Evolutionary conservation across 2,329 filamentous ascomycete genomes (phyloP).

Genomic region (Venturia oleaginea): DNA sequence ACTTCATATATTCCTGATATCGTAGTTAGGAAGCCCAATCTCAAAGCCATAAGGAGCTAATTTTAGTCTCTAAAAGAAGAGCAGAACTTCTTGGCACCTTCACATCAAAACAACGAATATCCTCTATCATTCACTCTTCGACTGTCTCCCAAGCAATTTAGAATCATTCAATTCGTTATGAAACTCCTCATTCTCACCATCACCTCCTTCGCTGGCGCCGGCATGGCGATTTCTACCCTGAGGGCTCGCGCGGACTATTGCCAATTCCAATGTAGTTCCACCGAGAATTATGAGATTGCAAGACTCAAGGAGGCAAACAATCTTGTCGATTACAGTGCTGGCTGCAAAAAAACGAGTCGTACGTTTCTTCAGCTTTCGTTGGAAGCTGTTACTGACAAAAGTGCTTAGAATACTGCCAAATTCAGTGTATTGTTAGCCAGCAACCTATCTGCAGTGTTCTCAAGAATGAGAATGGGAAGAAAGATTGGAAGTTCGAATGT

Average conservation of each 20-base stretch:
- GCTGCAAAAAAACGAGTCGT: background rate
- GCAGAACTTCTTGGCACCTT: background rate
- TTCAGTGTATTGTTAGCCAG: background rate
- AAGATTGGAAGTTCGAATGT: background rate
- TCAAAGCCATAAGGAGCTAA: background rate
- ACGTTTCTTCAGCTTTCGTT: too few species aligned
- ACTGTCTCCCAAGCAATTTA: background rate
- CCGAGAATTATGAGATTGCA: background rate
- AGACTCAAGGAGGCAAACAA: background rate
- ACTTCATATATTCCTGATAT: too few species aligned
- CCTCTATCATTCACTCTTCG: background rate
- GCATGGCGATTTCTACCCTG: background rate
- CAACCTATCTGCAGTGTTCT: background rate
- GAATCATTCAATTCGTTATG: background rate
- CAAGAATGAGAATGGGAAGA: background rate
- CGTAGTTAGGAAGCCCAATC: background rate
- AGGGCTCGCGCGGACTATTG: background rate
- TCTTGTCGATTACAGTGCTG: background rate
- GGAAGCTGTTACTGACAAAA: background rate
- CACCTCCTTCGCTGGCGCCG: background rate
- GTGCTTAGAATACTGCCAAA: background rate
- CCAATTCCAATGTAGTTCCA: background rate
- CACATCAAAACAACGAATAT: background rate
- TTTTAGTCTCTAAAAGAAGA: background rate
- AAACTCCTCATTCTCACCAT: background rate